A percentile compares a stretch with the other conserved stretches of the same genome.
These are phyloP conservation scores for Chaetomiaceae sp. DNA, from an alignment of 2,329 filamentous ascomycete species.

Conservation along the genomic window DNA sequence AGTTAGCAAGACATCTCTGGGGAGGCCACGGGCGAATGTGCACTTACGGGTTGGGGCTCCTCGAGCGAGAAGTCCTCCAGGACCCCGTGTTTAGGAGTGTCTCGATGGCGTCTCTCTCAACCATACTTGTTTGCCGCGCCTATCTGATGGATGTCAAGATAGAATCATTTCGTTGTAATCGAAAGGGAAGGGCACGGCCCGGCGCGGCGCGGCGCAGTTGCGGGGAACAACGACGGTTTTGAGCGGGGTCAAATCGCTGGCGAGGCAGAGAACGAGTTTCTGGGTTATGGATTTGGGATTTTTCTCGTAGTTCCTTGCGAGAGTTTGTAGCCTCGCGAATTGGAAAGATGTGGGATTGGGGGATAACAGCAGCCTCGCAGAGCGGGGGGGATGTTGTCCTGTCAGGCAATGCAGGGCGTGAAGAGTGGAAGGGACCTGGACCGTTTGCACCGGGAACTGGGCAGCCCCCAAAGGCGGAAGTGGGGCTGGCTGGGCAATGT, in stretches of 20 bases:
- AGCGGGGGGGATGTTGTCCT: no score
- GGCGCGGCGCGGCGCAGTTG: not conserved
- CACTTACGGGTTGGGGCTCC: conserved; percentile 33
- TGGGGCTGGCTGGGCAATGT: not conserved
- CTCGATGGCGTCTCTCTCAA: conserved; percentile 40
- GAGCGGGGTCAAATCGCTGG: not conserved
- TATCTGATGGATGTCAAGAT: not conserved
- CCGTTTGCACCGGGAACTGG: not conserved
- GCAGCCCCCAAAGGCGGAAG: not conserved
- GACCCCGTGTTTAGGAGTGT: conserved; percentile 46
- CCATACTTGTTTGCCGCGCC: conserved; percentile 33
- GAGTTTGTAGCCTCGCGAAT: not conserved
- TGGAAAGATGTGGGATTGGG: not conserved
- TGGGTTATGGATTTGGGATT: no score
- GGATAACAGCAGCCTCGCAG: no score
- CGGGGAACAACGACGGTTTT: not conserved
- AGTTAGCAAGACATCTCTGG: not conserved
- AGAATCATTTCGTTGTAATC: conserved; percentile 8
- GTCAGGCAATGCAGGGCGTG: no score
- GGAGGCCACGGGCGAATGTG: not conserved
- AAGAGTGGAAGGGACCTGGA: no score
- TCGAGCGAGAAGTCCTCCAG: conserved; percentile 45
- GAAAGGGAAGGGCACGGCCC: conserved; percentile 12
- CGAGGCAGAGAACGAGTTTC: not conserved
- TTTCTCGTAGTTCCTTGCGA: no score